Evolutionary conservation across 2,329 filamentous ascomycete genomes (phyloP).

Genomic region (Exserohilum rostratum): DNA sequence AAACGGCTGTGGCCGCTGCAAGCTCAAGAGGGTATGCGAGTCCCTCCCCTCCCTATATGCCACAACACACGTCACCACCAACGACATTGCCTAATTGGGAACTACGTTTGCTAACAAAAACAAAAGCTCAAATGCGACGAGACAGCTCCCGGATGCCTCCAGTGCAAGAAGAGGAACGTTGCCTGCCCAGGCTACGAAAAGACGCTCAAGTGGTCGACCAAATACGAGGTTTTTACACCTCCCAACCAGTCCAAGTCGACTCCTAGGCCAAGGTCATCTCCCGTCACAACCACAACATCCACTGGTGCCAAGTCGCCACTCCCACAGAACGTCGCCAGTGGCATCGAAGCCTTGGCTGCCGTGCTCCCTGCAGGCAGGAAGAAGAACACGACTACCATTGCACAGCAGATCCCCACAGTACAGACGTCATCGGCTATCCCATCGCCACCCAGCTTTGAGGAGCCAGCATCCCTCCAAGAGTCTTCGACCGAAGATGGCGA

Average conservation of each 20-base stretch:
- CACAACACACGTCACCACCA: background rate
- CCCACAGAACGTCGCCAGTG: slow-evolving; percentile 39
- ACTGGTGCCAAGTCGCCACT: slow-evolving; percentile 22
- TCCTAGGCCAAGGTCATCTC: slow-evolving; percentile 19
- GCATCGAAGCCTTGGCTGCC: slow-evolving; percentile 46
- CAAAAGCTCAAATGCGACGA: slow-evolving; percentile 54
- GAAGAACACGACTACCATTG: slow-evolving; percentile 18
- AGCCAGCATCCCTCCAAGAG: slow-evolving; percentile 23
- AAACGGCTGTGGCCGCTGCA: slow-evolving; percentile 45
- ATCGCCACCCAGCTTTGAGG: slow-evolving; percentile 29
- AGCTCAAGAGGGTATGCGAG: slow-evolving; percentile 41
- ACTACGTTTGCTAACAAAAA: slow-evolving; percentile 22
- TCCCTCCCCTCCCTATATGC: background rate
- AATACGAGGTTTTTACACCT: slow-evolving; percentile 55
- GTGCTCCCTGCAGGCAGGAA: slow-evolving; percentile 42
- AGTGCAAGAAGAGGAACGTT: slow-evolving; percentile 53
- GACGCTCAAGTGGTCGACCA: slow-evolving; percentile 56
- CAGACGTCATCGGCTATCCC: slow-evolving; percentile 25
- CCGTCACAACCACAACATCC: slow-evolving; percentile 13
- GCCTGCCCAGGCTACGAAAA: slow-evolving; percentile 56
- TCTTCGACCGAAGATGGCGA: slow-evolving; percentile 35
- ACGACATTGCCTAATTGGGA: background rate
- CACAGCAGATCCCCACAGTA: slow-evolving; percentile 16
- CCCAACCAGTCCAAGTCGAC: slow-evolving; percentile 29
- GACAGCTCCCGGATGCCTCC: slow-evolving; percentile 50